Evolutionary conservation across 2,329 filamentous ascomycete species (phyloP).

Genomic region (Phialophora expanda): DNA sequence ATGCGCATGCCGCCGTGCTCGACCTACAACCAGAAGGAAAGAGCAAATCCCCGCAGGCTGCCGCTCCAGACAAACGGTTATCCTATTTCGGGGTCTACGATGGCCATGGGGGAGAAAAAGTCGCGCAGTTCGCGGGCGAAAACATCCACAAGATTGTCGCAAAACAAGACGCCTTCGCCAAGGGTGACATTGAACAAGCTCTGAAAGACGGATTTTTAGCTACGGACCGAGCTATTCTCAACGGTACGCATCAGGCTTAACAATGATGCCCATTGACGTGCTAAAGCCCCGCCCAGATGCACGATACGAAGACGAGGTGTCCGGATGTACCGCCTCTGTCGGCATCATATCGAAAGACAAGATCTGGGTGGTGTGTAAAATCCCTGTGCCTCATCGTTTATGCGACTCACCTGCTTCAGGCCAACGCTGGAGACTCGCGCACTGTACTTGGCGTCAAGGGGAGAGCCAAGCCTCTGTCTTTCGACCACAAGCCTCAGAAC

Average conservation of each 20-base stretch:
- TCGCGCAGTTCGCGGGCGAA: constrained; percentile 89
- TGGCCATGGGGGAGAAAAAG: constrained; percentile 95
- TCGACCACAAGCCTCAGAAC: constrained; percentile 98
- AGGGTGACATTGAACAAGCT: constrained; percentile 90
- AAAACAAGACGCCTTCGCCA: constrained; percentile 92
- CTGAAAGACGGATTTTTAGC: constrained; percentile 97
- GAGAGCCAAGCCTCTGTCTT: constrained; percentile 95
- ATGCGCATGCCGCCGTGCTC: constrained; percentile 87
- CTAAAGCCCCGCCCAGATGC: constrained; percentile 68
- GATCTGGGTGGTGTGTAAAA: constrained; percentile 81
- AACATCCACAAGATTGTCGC: constrained; percentile 92
- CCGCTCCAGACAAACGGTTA: constrained; percentile 72
- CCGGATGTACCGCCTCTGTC: constrained; percentile 94
- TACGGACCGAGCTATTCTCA: constrained; percentile 92
- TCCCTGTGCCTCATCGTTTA: background rate
- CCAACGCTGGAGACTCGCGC: constrained; percentile 95
- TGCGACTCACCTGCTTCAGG: constrained; percentile 61
- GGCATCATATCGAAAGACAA: constrained; percentile 86
- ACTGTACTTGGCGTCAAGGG: constrained; percentile 96
- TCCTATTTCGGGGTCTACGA: constrained; percentile 99
- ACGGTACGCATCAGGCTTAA: constrained; percentile 64
- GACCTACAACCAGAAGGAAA: constrained; percentile 73
- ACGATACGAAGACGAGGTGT: constrained; percentile 96
- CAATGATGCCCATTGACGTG: background rate
- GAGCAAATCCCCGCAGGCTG: constrained; percentile 60